Evolutionary conservation across 164 flowering plant species (phyloP).

Genomic region (Magnolia changhungtana): DNA sequence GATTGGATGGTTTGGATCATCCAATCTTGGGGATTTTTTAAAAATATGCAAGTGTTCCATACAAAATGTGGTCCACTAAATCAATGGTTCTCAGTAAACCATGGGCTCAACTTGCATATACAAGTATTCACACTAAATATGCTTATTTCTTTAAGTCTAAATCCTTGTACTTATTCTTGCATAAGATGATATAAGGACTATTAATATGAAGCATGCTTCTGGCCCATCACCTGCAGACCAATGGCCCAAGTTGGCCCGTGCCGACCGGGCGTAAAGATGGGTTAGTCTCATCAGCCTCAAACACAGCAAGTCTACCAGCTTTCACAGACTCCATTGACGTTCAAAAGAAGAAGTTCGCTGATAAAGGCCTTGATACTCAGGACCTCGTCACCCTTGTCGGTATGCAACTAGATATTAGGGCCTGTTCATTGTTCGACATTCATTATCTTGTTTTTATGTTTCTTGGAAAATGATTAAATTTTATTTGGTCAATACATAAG

Average conservation of each 20-base stretch:
- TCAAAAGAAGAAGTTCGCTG: constrained; percentile 42
- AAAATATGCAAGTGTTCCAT: too few species aligned
- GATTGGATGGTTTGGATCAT: too few species aligned
- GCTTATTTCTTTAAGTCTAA: too few species aligned
- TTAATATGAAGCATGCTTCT: not conserved
- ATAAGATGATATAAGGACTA: too few species aligned
- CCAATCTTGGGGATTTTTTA: too few species aligned
- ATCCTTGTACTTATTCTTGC: too few species aligned
- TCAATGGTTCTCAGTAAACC: too few species aligned
- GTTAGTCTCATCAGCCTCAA: constrained; percentile 44
- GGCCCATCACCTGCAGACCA: constrained; percentile 36
- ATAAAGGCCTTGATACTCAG: constrained; percentile 40
- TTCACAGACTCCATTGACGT: constrained; percentile 36
- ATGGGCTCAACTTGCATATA: too few species aligned
- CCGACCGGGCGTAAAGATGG: constrained; percentile 63
- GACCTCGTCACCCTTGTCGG: constrained; percentile 63
- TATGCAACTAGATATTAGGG: constrained; percentile 14
- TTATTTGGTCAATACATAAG: too few species aligned
- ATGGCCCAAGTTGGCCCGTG: constrained; percentile 44
- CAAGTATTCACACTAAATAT: too few species aligned
- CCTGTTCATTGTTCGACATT: not conserved
- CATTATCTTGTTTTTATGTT: not conserved
- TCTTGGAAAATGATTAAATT: not conserved
- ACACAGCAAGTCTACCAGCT: constrained; percentile 27
- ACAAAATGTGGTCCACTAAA: too few species aligned